These are phyloP conservation scores for Macroventuria anomochaeta DNA, from an alignment of 2,329 filamentous ascomycete genomes.

Conservation along the genomic window DNA sequence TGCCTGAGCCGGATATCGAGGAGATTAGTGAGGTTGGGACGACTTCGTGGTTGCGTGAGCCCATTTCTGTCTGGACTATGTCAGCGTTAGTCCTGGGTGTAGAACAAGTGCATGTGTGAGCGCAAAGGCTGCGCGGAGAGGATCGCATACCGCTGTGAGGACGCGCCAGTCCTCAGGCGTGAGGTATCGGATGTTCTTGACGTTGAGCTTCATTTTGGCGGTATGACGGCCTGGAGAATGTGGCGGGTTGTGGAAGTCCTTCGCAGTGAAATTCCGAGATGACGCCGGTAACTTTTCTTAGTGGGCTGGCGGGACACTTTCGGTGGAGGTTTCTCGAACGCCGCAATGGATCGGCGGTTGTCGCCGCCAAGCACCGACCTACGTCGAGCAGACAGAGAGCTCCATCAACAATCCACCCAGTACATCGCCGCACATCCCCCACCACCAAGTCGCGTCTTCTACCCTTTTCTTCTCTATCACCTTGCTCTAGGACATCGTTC, in stretches of 20 bases:
- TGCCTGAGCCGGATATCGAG: conserved; percentile 74
- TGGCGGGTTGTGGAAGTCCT: conserved; percentile 11
- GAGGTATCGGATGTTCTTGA: conserved; percentile 90
- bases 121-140: background rate
- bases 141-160: conserved; percentile 75
- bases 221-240: conserved; percentile 1
- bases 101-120: conserved; percentile 17
- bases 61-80: conserved; percentile 78
- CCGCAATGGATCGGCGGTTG: conserved; percentile 12
- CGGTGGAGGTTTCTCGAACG: conserved; percentile 37
- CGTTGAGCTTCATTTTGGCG: conserved; percentile 85
- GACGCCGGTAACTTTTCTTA: conserved; percentile 3
- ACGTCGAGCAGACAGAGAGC: conserved; percentile 29
- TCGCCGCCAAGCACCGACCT: conserved; percentile 17
- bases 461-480: conserved; percentile 2
- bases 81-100: conserved; percentile 47
- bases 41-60: conserved; percentile 95
- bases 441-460: conserved; percentile 16
- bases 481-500: background rate
- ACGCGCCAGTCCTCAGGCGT: conserved; percentile 93
- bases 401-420: conserved; percentile 39
- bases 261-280: background rate
- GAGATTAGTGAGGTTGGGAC: conserved; percentile 90
- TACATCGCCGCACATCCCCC: conserved; percentile 22
- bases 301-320: conserved; percentile 16